Base-by-base conservation (phyloP, 2,329 filamentous ascomycete genomes). In the Calonectria pseudoturangicola region DNA sequence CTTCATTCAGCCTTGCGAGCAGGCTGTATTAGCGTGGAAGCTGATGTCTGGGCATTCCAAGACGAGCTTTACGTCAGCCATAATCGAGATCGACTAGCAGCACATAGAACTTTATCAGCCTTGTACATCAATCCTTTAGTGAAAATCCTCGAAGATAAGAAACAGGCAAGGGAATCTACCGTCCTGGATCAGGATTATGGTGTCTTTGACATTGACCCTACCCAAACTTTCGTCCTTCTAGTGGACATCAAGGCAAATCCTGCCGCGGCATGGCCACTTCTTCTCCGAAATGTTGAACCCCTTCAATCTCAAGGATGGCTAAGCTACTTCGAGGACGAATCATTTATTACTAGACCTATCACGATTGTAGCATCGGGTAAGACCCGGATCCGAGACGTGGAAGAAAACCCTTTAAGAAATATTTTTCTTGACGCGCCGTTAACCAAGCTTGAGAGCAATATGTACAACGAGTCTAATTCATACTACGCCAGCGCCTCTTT, bases 321-420 rank as follows among this genome's bases (percentile, higher is more conserved):
- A 25, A 88, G 86, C 15, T 87, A 84, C 72, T 87, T 89, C 66
- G 84, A 89, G 28, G 86, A 91, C 62, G 87, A 85, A 18, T 79
- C 84, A 18, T 80, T 93, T 2, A 81, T 89, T 45, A 79, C 84
- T 27, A 86, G 92, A 1, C 90, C 91, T 0, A 83, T 95, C 43
- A 95, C 93, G 0, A 89, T 95, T 2, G 92, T 95, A 2, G 92
- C 89, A 1, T 94, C 92, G 1, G 93, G 93, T 15, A 89, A 74
- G 18, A 74, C 77, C 36, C 18, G 51, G 71, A 25, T 60, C 75
- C 45, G 68, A 51, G 18, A 72, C 70, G 47, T 75, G 39, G 75
- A 77, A 43, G 65, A 68, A 18, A 80, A 76, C 48, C 74, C 73
- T 10, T 73, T 54, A 73, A 86, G 91, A 36, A 91, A 93, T 80